These are phyloP conservation scores for Alternaria sp. DNA, from an alignment of 2,329 filamentous ascomycete species.

Conservation along the genomic window DNA sequence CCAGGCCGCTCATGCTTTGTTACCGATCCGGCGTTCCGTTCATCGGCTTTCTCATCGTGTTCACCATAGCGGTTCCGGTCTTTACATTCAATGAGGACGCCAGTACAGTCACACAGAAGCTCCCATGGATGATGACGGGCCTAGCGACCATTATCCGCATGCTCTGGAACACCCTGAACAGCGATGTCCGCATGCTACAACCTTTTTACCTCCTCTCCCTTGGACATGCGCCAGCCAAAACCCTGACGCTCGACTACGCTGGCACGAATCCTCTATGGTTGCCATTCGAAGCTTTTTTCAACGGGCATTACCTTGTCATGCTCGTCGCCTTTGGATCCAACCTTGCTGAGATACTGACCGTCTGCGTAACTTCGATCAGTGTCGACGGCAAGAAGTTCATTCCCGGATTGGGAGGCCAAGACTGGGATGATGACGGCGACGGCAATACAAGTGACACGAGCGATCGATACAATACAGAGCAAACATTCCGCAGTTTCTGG, in stretches of 20 bases:
- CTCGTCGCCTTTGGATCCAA: slow-evolving; percentile 75
- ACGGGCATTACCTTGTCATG: slow-evolving; percentile 71
- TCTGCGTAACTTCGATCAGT: slow-evolving; percentile 71
- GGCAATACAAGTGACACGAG: not conserved
- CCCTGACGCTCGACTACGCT: slow-evolving; percentile 76
- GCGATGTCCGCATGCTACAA: slow-evolving; percentile 75
- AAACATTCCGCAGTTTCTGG: slow-evolving; percentile 68
- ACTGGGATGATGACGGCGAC: slow-evolving; percentile 23
- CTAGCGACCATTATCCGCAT: slow-evolving; percentile 73
- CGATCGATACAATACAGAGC: slow-evolving; percentile 49
- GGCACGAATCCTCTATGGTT: slow-evolving; percentile 74
- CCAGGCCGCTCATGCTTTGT: slow-evolving; percentile 74
- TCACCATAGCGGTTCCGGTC: slow-evolving; percentile 66
- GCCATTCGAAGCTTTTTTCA: slow-evolving; percentile 67
- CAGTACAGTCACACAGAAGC: slow-evolving; percentile 65
- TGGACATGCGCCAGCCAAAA: slow-evolving; percentile 70
- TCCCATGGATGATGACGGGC: slow-evolving; percentile 71
- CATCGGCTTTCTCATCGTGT: slow-evolving; percentile 64
- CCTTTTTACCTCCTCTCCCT: slow-evolving; percentile 75
- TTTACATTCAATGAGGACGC: slow-evolving; percentile 67
- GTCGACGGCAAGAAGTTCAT: slow-evolving; percentile 71
- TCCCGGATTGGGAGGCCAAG: slow-evolving; percentile 36
- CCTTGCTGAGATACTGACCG: slow-evolving; percentile 75
- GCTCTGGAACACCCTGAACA: slow-evolving; percentile 73
- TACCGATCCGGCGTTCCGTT: slow-evolving; percentile 67